Conservation (phyloP, 2,329 filamentous ascomycete genomes). For the Anisogramma anomala region DNA sequence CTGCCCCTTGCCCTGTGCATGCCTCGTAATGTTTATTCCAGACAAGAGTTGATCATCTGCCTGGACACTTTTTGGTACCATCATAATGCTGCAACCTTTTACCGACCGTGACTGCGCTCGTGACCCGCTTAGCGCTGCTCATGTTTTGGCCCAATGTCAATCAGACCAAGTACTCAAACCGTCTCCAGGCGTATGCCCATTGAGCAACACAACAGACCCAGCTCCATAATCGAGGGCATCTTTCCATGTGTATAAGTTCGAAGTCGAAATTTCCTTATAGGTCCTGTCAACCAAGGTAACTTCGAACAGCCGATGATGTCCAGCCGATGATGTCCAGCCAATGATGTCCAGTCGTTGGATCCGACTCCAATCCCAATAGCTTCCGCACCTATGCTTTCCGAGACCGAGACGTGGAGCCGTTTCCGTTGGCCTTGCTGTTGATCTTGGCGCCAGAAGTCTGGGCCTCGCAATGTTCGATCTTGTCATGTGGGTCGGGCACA, state of each 20-base stretch:
- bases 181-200: neutral
- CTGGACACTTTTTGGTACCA: conserved; percentile 6
- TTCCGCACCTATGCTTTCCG: conserved; percentile 50
- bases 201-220: conserved; percentile 6
- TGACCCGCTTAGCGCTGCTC: neutral
- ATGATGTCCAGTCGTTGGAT: neutral
- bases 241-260: neutral
- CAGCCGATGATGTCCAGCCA: neutral
- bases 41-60: conserved; percentile 7
- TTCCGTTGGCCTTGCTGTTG: conserved; percentile 31
- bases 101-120: neutral
- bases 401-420: conserved; percentile 39
- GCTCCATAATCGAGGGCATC: neutral
- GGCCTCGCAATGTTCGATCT: conserved; percentile 44
- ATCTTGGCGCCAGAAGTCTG: conserved; percentile 43
- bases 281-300: neutral
- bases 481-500: conserved; percentile 71
- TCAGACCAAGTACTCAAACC: neutral
- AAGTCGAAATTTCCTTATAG: neutral
- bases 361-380: neutral
- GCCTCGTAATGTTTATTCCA: neutral
- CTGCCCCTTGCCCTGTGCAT: conserved; percentile 6
- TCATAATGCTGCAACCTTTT: conserved; percentile 1
- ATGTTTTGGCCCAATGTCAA: neutral
- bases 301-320: neutral